Conservation (phyloP, 2,329 filamentous ascomycete genomes). For the Pseudonectria foliicola region DNA sequence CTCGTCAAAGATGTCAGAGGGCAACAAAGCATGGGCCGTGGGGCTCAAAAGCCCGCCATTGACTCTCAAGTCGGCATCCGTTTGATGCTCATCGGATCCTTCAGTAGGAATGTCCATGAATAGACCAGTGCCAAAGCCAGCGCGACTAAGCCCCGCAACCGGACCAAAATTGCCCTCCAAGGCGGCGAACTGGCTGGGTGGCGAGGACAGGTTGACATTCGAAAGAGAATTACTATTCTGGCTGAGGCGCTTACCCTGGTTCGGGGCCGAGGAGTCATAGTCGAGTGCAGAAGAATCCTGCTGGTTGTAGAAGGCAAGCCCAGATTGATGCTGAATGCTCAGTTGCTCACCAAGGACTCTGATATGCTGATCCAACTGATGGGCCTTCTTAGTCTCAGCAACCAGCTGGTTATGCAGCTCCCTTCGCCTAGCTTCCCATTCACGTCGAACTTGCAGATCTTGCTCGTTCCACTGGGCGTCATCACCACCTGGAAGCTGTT, state of each 20-base stretch:
- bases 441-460: conserved; percentile 44
- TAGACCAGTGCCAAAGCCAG: conserved; percentile 45
- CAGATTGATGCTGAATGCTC: conserved; percentile 35
- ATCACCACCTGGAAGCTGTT: conserved; percentile 54
- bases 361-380: conserved; percentile 40
- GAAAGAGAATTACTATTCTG: conserved; percentile 41
- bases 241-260: conserved; percentile 41
- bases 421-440: conserved; percentile 48
- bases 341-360: conserved; percentile 41
- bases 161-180: conserved; percentile 39
- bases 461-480: conserved; percentile 49
- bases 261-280: conserved; percentile 35
- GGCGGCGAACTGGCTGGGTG: conserved; percentile 31
- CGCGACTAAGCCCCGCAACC: conserved; percentile 46
- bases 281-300: conserved; percentile 39
- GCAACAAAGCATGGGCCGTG: conserved; percentile 65
- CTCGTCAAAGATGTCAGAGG: conserved; percentile 60
- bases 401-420: conserved; percentile 45
- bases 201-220: conserved; percentile 32
- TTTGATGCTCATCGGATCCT: conserved; percentile 35
- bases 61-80: conserved; percentile 55
- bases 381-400: conserved; percentile 39
- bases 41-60: conserved; percentile 68
- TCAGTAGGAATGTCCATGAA: conserved; percentile 44
- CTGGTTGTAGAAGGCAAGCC: conserved; percentile 38